Conservation (phyloP, 2,329 filamentous ascomycete species). For the Neonectria faginata region DNA sequence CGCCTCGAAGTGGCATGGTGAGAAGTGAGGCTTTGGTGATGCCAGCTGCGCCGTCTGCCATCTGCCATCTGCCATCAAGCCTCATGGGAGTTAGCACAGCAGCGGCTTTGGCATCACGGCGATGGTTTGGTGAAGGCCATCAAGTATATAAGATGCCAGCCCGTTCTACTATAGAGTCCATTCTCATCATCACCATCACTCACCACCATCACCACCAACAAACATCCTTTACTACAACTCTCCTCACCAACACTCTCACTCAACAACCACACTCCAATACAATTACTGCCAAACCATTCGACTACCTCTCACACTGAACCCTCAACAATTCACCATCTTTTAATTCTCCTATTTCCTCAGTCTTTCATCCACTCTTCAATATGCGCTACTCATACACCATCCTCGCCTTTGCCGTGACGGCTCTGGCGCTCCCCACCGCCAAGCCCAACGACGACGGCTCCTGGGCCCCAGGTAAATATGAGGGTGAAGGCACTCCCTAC, state of each 20-base stretch:
- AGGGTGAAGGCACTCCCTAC: not conserved
- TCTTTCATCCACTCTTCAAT: conserved; percentile 7
- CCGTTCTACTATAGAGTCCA: not conserved
- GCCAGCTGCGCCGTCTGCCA: conserved; percentile 2
- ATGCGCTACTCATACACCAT: conserved; percentile 41
- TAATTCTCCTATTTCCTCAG: not conserved
- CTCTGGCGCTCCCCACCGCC: conserved; percentile 37
- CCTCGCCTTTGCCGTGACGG: conserved; percentile 39
- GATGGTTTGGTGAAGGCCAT: not conserved
- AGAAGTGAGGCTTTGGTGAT: not conserved
- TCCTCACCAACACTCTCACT: not conserved
- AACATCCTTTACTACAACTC: not conserved
- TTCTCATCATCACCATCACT: not conserved
- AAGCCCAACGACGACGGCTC: conserved; percentile 36
- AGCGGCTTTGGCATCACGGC: not conserved
- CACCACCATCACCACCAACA: not conserved
- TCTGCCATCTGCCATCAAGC: not conserved
- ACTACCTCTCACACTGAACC: conserved; percentile 1
- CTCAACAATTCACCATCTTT: not conserved
- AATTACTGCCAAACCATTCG: not conserved
- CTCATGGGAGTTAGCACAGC: not conserved
- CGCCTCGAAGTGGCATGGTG: not conserved
- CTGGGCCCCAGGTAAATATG: conserved; percentile 14
- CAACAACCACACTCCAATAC: not conserved
- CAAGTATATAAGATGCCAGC: not conserved